Evolutionary conservation across 1,284 basidiomycete genomes (phyloP).

Genomic region (Heterobasidion annosum): DNA sequence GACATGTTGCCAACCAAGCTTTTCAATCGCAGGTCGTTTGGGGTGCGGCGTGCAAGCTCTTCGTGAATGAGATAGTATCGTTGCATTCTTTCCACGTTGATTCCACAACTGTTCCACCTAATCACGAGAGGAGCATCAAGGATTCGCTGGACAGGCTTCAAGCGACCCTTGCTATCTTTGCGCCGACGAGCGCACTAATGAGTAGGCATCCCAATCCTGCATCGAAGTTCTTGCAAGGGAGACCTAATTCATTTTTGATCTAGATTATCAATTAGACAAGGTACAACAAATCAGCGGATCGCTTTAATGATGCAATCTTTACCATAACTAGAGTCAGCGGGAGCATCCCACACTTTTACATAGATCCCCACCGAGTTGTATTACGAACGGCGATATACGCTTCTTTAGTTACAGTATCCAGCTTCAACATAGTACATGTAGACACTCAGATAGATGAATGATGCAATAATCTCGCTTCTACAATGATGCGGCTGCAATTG

Average conservation of each 20-base stretch:
- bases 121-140: background rate
- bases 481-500: too few relatives aligned
- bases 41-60: conserved; percentile 10
- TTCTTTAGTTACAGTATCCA: too few relatives aligned
- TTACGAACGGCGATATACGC: too few relatives aligned
- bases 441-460: too few relatives aligned
- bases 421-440: too few relatives aligned
- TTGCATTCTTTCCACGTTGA: background rate
- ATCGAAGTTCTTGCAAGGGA: background rate
- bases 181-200: background rate
- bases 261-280: background rate
- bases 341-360: too few relatives aligned
- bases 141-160: background rate
- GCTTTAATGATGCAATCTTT: background rate
- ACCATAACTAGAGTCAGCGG: too few relatives aligned
- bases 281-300: background rate
- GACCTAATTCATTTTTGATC: background rate
- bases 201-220: background rate
- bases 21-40: conserved; percentile 15
- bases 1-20: background rate
- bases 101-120: background rate
- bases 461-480: too few relatives aligned
- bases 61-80: background rate
- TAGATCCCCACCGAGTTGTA: too few relatives aligned
- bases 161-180: background rate